Evolutionary conservation across 1,139 yeast species (phyloP).

Genomic region (Pichia sp.): DNA sequence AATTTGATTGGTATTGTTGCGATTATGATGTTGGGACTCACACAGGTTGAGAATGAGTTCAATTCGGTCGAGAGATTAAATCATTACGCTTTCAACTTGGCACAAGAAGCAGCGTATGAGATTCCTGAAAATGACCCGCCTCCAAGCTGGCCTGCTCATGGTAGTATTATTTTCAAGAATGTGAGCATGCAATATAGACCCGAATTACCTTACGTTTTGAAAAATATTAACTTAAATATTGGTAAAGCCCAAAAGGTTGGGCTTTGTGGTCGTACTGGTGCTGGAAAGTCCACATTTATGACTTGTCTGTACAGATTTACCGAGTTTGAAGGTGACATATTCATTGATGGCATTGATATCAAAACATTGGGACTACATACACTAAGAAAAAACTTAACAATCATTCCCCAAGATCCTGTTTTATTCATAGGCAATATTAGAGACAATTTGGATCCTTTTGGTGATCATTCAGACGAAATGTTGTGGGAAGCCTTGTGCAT

Average conservation of each 20-base stretch:
- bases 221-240: constrained; percentile 36
- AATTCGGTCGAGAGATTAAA: constrained; percentile 45
- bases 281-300: constrained; percentile 57
- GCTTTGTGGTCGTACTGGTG: constrained; percentile 61
- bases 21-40: constrained; percentile 41
- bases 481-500: constrained; percentile 44
- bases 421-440: constrained; percentile 49
- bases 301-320: constrained; percentile 45
- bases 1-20: constrained; percentile 43
- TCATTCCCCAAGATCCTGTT: constrained; percentile 61
- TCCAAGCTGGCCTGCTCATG: constrained; percentile 54
- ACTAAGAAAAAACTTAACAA: constrained; percentile 44
- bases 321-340: constrained; percentile 41
- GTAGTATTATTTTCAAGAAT: constrained; percentile 36
- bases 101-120: constrained; percentile 52
- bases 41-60: constrained; percentile 47
- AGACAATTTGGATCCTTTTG: constrained; percentile 51
- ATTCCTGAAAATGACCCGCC: constrained; percentile 50
- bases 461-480: constrained; percentile 33
- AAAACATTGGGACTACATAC: constrained; percentile 38
- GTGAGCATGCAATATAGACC: constrained; percentile 42
- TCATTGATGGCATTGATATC: constrained; percentile 46
- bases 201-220: constrained; percentile 40
- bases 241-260: constrained; percentile 52
- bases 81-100: constrained; percentile 45